Percentiles rank a stretch among this genome's conserved stretches.
These are phyloP conservation scores for Ampelocalamus luodianensis DNA, from an alignment of 176 grass and related monocot species.

Conservation along the genomic window DNA sequence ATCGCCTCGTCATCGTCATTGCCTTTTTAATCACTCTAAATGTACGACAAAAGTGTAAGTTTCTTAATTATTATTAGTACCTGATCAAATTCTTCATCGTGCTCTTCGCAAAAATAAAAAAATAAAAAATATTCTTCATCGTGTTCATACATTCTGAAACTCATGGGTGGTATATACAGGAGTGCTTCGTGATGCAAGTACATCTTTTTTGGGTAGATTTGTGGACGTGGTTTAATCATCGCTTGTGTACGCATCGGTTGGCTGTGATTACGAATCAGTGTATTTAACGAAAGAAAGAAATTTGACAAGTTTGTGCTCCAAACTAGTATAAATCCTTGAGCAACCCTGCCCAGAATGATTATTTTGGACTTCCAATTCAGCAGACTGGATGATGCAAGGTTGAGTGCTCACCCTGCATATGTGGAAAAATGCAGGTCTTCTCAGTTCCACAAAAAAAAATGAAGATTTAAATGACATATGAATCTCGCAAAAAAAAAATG, in stretches of 20 bases:
- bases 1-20: neutral
- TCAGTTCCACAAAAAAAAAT: neutral
- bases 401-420: neutral
- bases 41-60: neutral
- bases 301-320: neutral
- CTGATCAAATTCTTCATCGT: neutral
- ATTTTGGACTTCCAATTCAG: neutral
- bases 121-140: neutral
- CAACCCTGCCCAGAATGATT: neutral
- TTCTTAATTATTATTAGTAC: neutral
- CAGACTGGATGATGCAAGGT: neutral
- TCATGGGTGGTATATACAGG: neutral
- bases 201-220: neutral
- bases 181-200: neutral
- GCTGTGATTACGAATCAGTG: conserved; percentile 27
- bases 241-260: neutral
- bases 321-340: neutral
- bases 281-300: neutral
- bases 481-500: too few relatives aligned
- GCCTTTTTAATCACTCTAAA: neutral
- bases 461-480: neutral
- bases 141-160: neutral
- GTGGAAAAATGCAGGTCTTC: neutral
- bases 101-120: too few relatives aligned
- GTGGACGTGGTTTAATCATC: conserved; percentile 1